phyloP scores from a whole-genome alignment of 116 monocot species.

The Cymodocea nodosa region DNA sequence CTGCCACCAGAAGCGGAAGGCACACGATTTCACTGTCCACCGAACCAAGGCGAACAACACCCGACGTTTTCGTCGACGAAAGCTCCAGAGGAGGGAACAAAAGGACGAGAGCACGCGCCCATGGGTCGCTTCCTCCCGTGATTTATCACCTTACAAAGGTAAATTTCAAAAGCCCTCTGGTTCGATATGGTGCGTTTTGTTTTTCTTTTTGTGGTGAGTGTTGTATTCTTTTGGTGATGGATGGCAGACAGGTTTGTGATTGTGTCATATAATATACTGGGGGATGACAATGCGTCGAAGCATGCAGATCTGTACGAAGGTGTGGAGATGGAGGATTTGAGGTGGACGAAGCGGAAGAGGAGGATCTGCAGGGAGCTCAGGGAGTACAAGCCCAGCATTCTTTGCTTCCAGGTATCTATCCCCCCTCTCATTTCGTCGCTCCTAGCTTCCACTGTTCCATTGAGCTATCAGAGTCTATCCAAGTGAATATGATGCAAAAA shows the following conservation, averaged over 20 bases:
- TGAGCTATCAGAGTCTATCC: no score
- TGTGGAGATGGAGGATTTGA: constrained; percentile 26
- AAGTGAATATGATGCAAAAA: no score
- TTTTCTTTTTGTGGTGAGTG: no score
- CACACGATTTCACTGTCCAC: not conserved
- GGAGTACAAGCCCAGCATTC: constrained; percentile 28
- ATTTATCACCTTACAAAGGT: constrained; percentile 5
- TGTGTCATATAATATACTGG: constrained; percentile 59
- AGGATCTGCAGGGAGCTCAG: constrained; percentile 34
- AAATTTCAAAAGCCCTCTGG: not conserved
- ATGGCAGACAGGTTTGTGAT: constrained; percentile 43
- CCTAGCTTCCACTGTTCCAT: no score
- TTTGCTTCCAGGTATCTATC: constrained; percentile 46
- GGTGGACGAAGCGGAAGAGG: constrained; percentile 38
- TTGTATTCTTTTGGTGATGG: not conserved
- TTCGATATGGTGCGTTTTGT: not conserved
- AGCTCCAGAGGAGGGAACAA: not conserved
- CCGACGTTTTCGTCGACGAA: not conserved
- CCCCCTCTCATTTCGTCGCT: not conserved
- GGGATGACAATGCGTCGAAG: constrained; percentile 40
- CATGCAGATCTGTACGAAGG: constrained; percentile 35
- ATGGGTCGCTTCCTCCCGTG: constrained; percentile 3
- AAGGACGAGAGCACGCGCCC: not conserved
- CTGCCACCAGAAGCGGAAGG: not conserved
- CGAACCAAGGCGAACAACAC: not conserved